Evolutionary conservation across 805 yeast genomes (phyloP).

Genomic region (Nakazawaea laoshanensis): DNA sequence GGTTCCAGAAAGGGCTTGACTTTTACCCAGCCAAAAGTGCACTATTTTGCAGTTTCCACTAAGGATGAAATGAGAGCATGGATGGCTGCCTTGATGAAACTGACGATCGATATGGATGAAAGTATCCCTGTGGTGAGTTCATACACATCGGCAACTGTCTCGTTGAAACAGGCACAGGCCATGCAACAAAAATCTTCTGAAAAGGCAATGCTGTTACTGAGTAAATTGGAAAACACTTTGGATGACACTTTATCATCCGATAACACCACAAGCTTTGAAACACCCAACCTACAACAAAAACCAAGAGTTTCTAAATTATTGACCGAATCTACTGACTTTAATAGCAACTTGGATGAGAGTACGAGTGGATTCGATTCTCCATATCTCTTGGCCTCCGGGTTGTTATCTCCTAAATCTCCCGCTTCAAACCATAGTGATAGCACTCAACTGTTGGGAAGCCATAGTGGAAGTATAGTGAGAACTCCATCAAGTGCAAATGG

Average conservation of each 20-base stretch:
- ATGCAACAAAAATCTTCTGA: slow-evolving; percentile 57
- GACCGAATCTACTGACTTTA: neutral
- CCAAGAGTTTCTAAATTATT: neutral
- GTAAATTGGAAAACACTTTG: slow-evolving; percentile 22
- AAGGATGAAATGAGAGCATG: slow-evolving; percentile 88
- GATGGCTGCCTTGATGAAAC: slow-evolving; percentile 92
- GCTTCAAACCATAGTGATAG: slow-evolving; percentile 10
- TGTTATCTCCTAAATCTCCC: slow-evolving; percentile 39
- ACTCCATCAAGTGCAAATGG: slow-evolving; percentile 9
- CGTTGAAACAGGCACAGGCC: slow-evolving; percentile 80
- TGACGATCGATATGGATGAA: slow-evolving; percentile 94
- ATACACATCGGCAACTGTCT: slow-evolving; percentile 92
- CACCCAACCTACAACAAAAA: slow-evolving; percentile 15
- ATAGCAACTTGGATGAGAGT: slow-evolving; percentile 14
- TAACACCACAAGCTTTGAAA: slow-evolving; percentile 14
- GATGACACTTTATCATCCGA: slow-evolving; percentile 4
- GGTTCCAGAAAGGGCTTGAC: slow-evolving; percentile 93
- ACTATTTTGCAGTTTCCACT: slow-evolving; percentile 91
- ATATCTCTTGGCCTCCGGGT: slow-evolving; percentile 56
- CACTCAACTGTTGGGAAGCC: neutral
- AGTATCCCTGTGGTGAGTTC: slow-evolving; percentile 86
- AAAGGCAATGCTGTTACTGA: slow-evolving; percentile 42
- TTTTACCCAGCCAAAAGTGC: slow-evolving; percentile 93
- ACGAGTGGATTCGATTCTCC: slow-evolving; percentile 55
- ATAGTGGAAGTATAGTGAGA: neutral